Conservation (phyloP, 192 early-diverging fungal species). For the Backusella circina region DNA sequence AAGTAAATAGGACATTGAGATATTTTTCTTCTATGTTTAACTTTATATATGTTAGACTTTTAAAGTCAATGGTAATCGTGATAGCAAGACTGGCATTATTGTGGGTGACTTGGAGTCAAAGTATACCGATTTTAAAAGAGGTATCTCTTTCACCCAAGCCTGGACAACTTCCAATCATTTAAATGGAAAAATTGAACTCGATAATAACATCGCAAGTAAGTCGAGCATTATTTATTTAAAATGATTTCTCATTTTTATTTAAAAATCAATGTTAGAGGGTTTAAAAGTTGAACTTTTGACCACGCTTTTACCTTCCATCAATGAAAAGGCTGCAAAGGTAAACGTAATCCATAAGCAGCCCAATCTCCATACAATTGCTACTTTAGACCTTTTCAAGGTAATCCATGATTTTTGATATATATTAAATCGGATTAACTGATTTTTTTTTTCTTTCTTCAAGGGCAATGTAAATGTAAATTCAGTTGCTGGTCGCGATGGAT, state of each 20-base stretch:
- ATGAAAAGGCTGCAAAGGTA: conserved; percentile 75
- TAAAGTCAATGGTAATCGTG: conserved; percentile 91
- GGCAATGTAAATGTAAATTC: conserved; percentile 85
- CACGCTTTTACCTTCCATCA: conserved; percentile 81
- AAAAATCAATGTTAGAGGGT: conserved; percentile 56
- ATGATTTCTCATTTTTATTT: neutral
- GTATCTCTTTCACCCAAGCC: conserved; percentile 92
- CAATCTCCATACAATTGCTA: conserved; percentile 83
- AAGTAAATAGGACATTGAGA: conserved; percentile 45
- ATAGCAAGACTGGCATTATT: conserved; percentile 94
- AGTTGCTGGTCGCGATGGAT: conserved; percentile 86
- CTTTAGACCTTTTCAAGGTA: conserved; percentile 91
- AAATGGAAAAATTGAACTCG: conserved; percentile 88
- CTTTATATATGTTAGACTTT: conserved; percentile 66
- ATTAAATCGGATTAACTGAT: neutral
- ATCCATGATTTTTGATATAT: neutral
- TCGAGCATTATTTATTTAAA: neutral
- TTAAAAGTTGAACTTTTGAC: conserved; percentile 91
- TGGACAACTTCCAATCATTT: conserved; percentile 96
- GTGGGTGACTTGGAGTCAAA: conserved; percentile 97
- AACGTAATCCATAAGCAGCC: conserved; percentile 96
- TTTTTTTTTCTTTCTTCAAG: conserved; percentile 40
- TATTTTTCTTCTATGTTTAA: no score
- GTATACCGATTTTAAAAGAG: conserved; percentile 91
- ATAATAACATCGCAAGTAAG: conserved; percentile 83